These are phyloP conservation scores for Xylaria sp. DNA, from an alignment of 2,329 filamentous ascomycete genomes.

Conservation along the genomic window DNA sequence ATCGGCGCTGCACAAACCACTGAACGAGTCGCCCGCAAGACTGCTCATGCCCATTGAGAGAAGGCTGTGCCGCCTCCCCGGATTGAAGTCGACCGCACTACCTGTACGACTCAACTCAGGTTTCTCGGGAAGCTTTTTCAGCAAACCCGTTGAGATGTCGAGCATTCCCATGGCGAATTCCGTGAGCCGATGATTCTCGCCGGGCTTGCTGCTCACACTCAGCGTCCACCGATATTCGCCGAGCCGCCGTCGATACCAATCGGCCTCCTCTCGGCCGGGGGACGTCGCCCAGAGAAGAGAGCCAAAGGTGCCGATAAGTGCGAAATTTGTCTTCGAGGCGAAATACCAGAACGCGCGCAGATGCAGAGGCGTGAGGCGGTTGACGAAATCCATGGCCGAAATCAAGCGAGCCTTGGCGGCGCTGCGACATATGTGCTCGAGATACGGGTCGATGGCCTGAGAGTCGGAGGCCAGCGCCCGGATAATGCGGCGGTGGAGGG, in stretches of 20 bases:
- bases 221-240: conserved; percentile 95
- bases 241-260: conserved; percentile 86
- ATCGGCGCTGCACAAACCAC: conserved; percentile 54
- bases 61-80: conserved; percentile 45
- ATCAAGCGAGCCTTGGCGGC: conserved; percentile 94
- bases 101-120: conserved; percentile 65
- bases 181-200: conserved; percentile 62
- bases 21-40: conserved; percentile 44
- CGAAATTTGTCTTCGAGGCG: conserved; percentile 87
- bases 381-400: conserved; percentile 96
- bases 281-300: conserved; percentile 88
- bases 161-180: conserved; percentile 80
- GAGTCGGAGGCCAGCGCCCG: conserved; percentile 67
- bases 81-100: conserved; percentile 56
- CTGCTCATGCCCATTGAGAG: conserved; percentile 44
- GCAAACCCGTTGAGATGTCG: conserved; percentile 71
- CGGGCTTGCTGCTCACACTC: conserved; percentile 79
- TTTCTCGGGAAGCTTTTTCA: conserved; percentile 74
- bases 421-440: conserved; percentile 89
- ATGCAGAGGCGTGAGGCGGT: conserved; percentile 84
- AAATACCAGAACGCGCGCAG: conserved; percentile 94
- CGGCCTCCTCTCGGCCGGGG: conserved; percentile 84
- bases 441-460: conserved; percentile 71
- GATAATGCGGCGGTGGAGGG: conserved; percentile 88
- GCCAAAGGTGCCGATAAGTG: conserved; percentile 92